Conservation (phyloP, 1,139 yeast species). For the Arxiozyma bovina region DNA sequence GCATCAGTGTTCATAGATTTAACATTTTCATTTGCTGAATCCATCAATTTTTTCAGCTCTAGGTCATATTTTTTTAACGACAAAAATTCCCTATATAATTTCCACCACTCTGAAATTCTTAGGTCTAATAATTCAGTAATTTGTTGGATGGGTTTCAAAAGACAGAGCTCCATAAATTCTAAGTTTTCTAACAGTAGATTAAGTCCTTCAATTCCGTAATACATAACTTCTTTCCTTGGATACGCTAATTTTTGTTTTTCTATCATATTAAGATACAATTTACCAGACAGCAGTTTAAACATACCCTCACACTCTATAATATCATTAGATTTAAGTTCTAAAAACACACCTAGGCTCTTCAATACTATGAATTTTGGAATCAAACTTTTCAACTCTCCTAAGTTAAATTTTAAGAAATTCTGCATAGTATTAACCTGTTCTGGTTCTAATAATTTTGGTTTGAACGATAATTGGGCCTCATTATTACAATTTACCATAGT, state of each 20-base stretch:
- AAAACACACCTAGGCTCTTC: conserved; percentile 38
- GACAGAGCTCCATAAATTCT: conserved; percentile 21
- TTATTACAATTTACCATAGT: conserved; percentile 4
- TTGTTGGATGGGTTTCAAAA: conserved; percentile 35
- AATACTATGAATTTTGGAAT: conserved; percentile 33
- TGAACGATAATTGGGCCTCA: neutral
- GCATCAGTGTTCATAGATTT: no score
- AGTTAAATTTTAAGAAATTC: conserved; percentile 47
- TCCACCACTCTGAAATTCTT: conserved; percentile 47
- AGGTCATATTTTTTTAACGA: conserved; percentile 25
- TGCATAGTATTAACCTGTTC: conserved; percentile 47
- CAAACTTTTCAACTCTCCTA: conserved; percentile 39
- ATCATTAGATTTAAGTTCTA: conserved; percentile 42
- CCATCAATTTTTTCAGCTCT: neutral
- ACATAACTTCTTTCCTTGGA: neutral
- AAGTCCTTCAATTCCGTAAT: conserved; percentile 1
- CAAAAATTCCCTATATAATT: conserved; percentile 32
- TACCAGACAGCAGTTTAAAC: neutral
- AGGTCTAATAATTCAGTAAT: conserved; percentile 36
- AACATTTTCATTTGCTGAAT: neutral
- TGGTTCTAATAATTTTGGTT: conserved; percentile 25
- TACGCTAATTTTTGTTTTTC: neutral
- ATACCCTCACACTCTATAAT: conserved; percentile 17
- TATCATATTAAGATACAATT: neutral
- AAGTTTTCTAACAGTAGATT: conserved; percentile 10